phyloP scores from a whole-genome alignment of 306 rosid species.

The Prunus mira region DNA sequence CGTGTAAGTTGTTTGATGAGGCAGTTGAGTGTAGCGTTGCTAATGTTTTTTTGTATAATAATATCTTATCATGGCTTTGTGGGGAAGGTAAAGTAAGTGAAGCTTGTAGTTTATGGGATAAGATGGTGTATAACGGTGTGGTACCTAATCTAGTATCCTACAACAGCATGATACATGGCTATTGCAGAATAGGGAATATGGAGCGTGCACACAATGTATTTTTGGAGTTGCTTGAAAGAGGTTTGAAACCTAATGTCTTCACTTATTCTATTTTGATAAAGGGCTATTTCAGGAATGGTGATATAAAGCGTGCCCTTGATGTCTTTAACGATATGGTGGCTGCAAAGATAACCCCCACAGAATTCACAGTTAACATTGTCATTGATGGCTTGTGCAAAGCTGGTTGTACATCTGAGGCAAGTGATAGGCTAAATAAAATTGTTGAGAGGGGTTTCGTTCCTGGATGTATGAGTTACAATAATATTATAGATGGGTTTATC shows the following conservation, averaged over 20 bases:
- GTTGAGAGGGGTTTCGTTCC: constrained; percentile 53
- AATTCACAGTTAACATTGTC: constrained; percentile 38
- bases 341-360: constrained; percentile 51
- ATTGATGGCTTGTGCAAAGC: constrained; percentile 74
- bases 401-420: constrained; percentile 53
- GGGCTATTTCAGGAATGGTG: constrained; percentile 61
- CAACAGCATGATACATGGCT: constrained; percentile 61
- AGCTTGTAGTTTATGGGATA: constrained; percentile 54
- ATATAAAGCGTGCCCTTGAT: constrained; percentile 35
- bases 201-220: constrained; percentile 41
- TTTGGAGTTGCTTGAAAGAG: constrained; percentile 47
- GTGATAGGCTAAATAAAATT: constrained; percentile 43
- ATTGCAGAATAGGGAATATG: constrained; percentile 53
- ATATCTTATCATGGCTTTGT: constrained; percentile 49
- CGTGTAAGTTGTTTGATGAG: constrained; percentile 52
- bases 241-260: constrained; percentile 54
- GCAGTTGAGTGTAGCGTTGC: constrained; percentile 56
- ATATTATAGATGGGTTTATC: constrained; percentile 59
- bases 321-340: constrained; percentile 58
- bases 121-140: constrained; percentile 52
- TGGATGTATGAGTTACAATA: constrained; percentile 50
- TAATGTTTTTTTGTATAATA: constrained; percentile 45
- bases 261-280: constrained; percentile 53
- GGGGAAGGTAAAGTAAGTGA: constrained; percentile 49
- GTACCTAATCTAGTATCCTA: constrained; percentile 52